These are phyloP conservation scores for Hyphodiscus hymeniophilus DNA, from an alignment of 495 filamentous ascomycete species.

Conservation along the genomic window DNA sequence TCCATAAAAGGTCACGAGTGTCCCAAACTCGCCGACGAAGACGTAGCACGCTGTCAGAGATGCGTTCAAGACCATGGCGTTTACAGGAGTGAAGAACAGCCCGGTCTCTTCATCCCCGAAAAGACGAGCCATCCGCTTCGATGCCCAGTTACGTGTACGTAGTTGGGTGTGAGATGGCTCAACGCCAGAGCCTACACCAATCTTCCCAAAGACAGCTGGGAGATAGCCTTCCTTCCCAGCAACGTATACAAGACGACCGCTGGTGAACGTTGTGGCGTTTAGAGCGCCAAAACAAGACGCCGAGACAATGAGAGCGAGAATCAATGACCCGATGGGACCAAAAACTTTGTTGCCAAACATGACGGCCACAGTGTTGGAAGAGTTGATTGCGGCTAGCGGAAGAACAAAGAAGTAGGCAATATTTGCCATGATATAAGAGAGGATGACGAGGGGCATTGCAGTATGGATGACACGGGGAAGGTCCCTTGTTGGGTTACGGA, in stretches of 20 bases:
- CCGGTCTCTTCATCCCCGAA: slow-evolving; percentile 53
- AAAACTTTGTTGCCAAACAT: slow-evolving; percentile 89
- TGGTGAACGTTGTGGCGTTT: slow-evolving; percentile 92
- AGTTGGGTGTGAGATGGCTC: slow-evolving; percentile 32
- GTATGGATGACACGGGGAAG: slow-evolving; percentile 94
- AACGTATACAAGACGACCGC: slow-evolving; percentile 82
- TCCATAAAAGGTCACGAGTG: slow-evolving; percentile 91
- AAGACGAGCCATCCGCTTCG: slow-evolving; percentile 44
- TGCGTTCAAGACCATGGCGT: slow-evolving; percentile 78
- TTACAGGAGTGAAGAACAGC: slow-evolving; percentile 80
- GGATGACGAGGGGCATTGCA: slow-evolving; percentile 89
- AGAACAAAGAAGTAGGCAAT: slow-evolving; percentile 91
- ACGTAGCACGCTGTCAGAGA: slow-evolving; percentile 67
- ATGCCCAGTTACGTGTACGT: slow-evolving; percentile 50
- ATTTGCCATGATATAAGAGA: slow-evolving; percentile 85
- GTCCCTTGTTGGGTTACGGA: slow-evolving; percentile 82
- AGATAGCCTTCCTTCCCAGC: slow-evolving; percentile 95
- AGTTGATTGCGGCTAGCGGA: slow-evolving; percentile 69
- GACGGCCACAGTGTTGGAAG: slow-evolving; percentile 86
- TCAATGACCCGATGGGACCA: slow-evolving; percentile 68
- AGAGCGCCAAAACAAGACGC: slow-evolving; percentile 86
- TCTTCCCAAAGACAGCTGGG: slow-evolving; percentile 70
- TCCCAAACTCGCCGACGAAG: slow-evolving; percentile 79
- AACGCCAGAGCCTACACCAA: slow-evolving; percentile 55
- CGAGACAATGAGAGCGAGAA: slow-evolving; percentile 83